Base-by-base conservation (phyloP, 306 rosid species). In the Luffa aegyptiaca region DNA sequence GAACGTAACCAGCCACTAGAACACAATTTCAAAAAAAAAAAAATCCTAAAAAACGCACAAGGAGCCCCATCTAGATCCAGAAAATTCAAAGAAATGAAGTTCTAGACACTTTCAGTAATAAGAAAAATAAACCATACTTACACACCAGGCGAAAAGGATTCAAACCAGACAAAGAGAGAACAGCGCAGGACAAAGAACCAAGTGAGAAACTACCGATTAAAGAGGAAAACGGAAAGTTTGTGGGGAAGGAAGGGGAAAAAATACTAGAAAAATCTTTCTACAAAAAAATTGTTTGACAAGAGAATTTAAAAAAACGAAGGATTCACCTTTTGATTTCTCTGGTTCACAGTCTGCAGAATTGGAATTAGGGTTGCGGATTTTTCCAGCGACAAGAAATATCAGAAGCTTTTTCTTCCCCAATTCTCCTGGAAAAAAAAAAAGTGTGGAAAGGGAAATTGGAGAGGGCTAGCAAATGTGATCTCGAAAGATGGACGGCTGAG, bases 401-500 rank as follows among this genome's bases (percentile, higher is more conserved):
- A 16, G 63, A 75, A 75, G 48, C 62, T 56, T 62, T 75, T 17
- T 75, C 8, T 56, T 26, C 70, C 57, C 68, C 31, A 20, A 3
- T 9, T 59, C 42, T 58, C 13, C 45, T 58, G 35, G 76, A 6
- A 73, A 48, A 61, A 41, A 3, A 75, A 62, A 35, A 16, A 39
- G 49, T 41, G 33, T n/a, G 18, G n/a, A 52, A 17, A n/a, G 21
- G 20, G 10, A 41, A 69, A 39, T 26, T 5, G 59, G 35, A 49
- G 57, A 76, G 42, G 7, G 62, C 12, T 49, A 3, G 44, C 64
- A 21, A 58, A 65, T 49, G 49, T 20, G 77, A 75, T 74, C 57
- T 8, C 59, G 59, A 17, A 13, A 39, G 71, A 55, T 62, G 73
- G 82, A 82, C 89, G 89, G 87, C 59, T 82, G 74, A 76, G 74